Conservation (phyloP, 441 rosid genomes). For the Erysimum cheiri region DNA sequence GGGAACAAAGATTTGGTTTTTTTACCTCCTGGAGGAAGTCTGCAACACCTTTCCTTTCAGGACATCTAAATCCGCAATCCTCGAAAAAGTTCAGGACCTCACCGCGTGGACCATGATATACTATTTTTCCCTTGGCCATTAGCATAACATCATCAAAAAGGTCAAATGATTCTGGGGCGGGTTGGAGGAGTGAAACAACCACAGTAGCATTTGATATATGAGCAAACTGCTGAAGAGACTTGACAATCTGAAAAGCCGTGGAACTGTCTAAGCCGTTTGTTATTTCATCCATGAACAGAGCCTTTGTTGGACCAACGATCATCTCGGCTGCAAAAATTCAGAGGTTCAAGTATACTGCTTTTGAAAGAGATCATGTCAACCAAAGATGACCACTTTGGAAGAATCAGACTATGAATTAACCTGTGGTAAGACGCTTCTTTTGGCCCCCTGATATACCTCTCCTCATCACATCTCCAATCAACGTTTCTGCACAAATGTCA, state of each 20-base stretch:
- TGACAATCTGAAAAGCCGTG: slow-evolving; percentile 69
- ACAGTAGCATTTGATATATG: slow-evolving; percentile 64
- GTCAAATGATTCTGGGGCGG: slow-evolving; percentile 66
- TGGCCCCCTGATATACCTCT: slow-evolving; percentile 76
- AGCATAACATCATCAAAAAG: slow-evolving; percentile 74
- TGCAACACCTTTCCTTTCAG: slow-evolving; percentile 68
- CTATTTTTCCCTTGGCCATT: slow-evolving; percentile 65
- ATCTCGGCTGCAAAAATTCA: slow-evolving; percentile 59
- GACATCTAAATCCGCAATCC: slow-evolving; percentile 69
- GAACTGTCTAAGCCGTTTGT: slow-evolving; percentile 77
- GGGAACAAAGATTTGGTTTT: slow-evolving; percentile 4
- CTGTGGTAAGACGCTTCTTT: slow-evolving; percentile 68
- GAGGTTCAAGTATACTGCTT: slow-evolving; percentile 21
- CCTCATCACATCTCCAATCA: slow-evolving; percentile 62
- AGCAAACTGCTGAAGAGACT: slow-evolving; percentile 66
- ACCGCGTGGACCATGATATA: slow-evolving; percentile 66
- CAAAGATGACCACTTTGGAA: slow-evolving; percentile 1
- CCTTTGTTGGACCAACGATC: slow-evolving; percentile 71
- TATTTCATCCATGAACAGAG: slow-evolving; percentile 75
- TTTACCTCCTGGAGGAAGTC: slow-evolving; percentile 73
- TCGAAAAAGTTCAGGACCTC: slow-evolving; percentile 55
- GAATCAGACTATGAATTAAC: slow-evolving; percentile 34
- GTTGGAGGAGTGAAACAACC: slow-evolving; percentile 69
- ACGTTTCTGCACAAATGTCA: slow-evolving; percentile 62
- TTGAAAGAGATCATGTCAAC: slow-evolving; percentile 20